A percentile compares a stretch with the other conserved stretches of the same genome.
Conservation (phyloP, 768 basidiomycete genomes). For the Naganishia vaughanmartiniae region DNA sequence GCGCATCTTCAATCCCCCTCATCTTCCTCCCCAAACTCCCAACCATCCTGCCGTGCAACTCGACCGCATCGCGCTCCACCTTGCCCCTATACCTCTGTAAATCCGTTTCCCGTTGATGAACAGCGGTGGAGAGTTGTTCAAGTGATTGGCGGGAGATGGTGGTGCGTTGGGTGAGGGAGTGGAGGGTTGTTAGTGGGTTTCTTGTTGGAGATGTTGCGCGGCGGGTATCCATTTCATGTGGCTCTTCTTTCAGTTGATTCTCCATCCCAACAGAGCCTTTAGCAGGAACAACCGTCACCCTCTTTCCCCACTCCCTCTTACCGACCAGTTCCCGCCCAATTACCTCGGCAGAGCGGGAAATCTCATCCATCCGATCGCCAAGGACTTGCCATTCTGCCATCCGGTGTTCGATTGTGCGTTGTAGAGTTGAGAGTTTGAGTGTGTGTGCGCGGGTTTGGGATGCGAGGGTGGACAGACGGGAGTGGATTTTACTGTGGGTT, state of each 20-base stretch:
- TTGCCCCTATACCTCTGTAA: not conserved
- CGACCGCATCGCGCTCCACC: not conserved
- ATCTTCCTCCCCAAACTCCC: constrained; percentile 12
- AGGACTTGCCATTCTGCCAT: constrained; percentile 5
- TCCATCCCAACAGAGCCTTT: not conserved
- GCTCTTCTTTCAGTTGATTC: too few relatives aligned
- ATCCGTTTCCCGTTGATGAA: not conserved
- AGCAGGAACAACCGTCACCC: too few relatives aligned
- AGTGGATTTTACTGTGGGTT: not conserved
- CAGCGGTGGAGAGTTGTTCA: not conserved
- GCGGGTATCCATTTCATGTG: too few relatives aligned
- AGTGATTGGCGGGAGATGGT: not conserved
- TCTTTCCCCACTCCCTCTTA: not conserved
- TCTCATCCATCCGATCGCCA: not conserved
- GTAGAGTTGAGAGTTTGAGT: constrained; percentile 10
- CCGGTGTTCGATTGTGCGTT: constrained; percentile 20
- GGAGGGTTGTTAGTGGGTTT: too few relatives aligned
- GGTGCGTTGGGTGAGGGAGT: too few relatives aligned
- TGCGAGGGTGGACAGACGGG: not conserved
- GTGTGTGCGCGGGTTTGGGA: not conserved
- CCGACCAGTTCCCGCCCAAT: constrained; percentile 1
- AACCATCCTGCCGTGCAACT: constrained; percentile 4
- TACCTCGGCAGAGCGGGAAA: not conserved
- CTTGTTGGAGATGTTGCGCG: too few relatives aligned
- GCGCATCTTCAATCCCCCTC: not conserved